A percentile compares a stretch with the other conserved stretches of the same genome.
phyloP scores from a whole-genome alignment of 139 green algal species.

The Micractinium sp. region DNA sequence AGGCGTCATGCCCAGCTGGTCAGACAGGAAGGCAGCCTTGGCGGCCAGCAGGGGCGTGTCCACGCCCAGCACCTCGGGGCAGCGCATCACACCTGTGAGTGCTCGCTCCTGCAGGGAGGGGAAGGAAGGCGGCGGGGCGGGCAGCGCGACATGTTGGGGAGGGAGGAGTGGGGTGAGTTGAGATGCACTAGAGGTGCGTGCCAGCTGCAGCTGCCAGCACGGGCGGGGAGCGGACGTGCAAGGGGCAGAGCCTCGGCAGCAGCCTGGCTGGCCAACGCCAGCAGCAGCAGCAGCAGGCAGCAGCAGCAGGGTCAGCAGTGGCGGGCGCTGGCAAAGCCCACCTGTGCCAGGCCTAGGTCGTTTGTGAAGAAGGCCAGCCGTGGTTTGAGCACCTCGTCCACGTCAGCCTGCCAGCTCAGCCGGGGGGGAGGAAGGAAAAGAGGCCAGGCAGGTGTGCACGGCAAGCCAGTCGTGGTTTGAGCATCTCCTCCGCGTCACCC shows the following conservation, averaged over 20 bases:
- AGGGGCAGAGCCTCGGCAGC: background rate
- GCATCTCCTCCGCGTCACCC: constrained; percentile 21
- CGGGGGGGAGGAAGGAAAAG: background rate
- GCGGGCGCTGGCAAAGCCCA: background rate
- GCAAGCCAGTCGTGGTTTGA: constrained; percentile 31
- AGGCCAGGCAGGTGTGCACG: background rate
- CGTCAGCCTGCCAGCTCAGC: constrained; percentile 7
- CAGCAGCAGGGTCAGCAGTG: no score
- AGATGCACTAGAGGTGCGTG: no score
- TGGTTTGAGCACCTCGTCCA: constrained; percentile 41
- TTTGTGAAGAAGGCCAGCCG: constrained; percentile 13
- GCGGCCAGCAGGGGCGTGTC: background rate
- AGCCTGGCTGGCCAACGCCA: background rate
- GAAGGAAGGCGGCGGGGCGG: background rate
- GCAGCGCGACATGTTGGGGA: background rate
- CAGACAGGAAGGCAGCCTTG: background rate
- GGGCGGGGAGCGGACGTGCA: background rate
- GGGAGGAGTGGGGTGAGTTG: background rate
- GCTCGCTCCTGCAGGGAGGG: background rate
- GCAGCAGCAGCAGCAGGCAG: background rate
- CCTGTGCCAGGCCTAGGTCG: background rate
- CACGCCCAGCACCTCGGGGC: constrained; percentile 34
- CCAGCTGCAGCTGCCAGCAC: no score
- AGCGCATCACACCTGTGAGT: constrained; percentile 14
- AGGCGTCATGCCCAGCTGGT: background rate